Base-by-base conservation (phyloP, 2,329 filamentous ascomycete species). In the Metarhizium album region DNA sequence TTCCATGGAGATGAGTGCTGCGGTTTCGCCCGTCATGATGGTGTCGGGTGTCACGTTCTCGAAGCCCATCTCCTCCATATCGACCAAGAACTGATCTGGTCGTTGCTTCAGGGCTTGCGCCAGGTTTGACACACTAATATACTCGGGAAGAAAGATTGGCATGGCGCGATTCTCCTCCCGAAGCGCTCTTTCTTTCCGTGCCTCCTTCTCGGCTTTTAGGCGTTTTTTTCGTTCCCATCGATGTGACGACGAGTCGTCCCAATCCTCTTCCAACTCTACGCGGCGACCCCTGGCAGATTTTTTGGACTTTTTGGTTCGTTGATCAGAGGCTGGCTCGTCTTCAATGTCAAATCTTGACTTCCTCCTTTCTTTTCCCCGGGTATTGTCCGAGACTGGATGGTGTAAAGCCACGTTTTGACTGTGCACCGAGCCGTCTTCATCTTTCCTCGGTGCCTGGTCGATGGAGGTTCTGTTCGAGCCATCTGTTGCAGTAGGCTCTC, bases 1-100 rank as follows among this genome's bases (percentile, higher is more conserved):
- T 64, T 98, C 91, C 67, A 88, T 83, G 3, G 90, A 90, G 58
- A 98, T 86, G 49, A 98, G 75, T 7, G 87, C 87, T 2, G 91
- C 91, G 45, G 88, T 93, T 64, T 97, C 91, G 11, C 89, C 83
- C 54, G 91, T 91, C 64, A 98, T 79, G 54, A 98, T 81, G 62
- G 91, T 90, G 59, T 91, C 89, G 48, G 83, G 78, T 14, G 82
- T 82, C 16, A 91, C 80, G 47, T 90, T 86, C 59, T 95, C 89
- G 57, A 96, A 98, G 0, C 93, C 94, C 62, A 97, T 82, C 48
- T 93, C 80, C 62, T 83, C 79, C 67, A 98, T 75, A 61, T 90
- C 88, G 16, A 64, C 59, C 13, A 94, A 71, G 59, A 98, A 95
- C 3, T 82, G 70, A 14, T 85, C 77, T 1, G 82, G 74, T 40